Base-by-base conservation (phyloP, 202 grass and related monocot species). In the Dendrocalamus latiflorus region DNA sequence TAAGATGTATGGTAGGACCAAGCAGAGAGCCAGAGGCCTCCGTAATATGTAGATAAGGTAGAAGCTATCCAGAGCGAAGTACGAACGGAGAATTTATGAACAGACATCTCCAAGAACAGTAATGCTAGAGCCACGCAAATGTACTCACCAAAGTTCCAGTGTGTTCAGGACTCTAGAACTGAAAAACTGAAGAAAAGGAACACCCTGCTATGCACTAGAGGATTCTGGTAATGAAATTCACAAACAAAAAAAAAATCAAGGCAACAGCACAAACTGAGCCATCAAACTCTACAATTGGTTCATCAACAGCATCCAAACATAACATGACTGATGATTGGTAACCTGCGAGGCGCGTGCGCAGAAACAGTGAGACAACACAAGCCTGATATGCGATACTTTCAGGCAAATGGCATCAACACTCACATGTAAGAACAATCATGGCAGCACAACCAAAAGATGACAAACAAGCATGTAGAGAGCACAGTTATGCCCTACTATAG, bases 1-100 rank as follows among this genome's bases (percentile, higher is more conserved):
- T 79, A 74, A 70, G 43, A 64, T 50, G 28, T 41, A 67, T 66
- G 28, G 61, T 74, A 42, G 69, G 70, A 60, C 68, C 68, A 81
- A 16, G n/a, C n/a, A n/a, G n/a, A n/a, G n/a, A n/a, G n/a, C 60
- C 8, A 54, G 15, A 74, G 14, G 6, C 0, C 18, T 68, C 2
- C 45, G 26, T 48, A 77, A 6, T 8, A 65, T 6, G 36, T 0
- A 48, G 28, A 59, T 47, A 22, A 30, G 7, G 41, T 43, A 2
- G 64, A 62, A 42, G 54, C 9, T 70, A 87, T 36, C 56, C 65
- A 45, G 34, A 68, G 21, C 48, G 20, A 68, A 5, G 9, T 33
- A 64, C 14, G 49, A 24, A 68, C 50, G 49, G 3, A 49, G 21
- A 79, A 53, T 79, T 28, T 2, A 39, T 12, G 4, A 72, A 49